phyloP scores from a whole-genome alignment of 495 filamentous ascomycete genomes.

The Rhizodiscina lignyota region DNA sequence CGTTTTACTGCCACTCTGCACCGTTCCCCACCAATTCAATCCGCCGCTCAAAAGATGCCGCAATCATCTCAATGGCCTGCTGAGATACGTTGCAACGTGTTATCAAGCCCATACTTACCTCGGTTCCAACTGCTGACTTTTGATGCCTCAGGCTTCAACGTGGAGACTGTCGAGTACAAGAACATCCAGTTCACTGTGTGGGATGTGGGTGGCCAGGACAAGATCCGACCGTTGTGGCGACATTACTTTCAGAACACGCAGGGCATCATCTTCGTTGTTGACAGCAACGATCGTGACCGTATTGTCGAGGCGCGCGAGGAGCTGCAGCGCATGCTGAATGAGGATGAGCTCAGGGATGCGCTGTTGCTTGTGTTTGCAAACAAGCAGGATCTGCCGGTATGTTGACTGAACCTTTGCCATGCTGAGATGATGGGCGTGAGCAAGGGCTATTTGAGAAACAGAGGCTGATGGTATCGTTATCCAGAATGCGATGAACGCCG shows the following conservation, averaged over 20 bases:
- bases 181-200: conserved; percentile 99
- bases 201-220: conserved; percentile 99
- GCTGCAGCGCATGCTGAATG: conserved; percentile 99
- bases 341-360: conserved; percentile 96
- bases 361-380: conserved; percentile 98
- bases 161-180: conserved; percentile 99
- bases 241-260: conserved; percentile 99
- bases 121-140: conserved; percentile 6
- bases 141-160: conserved; percentile 75
- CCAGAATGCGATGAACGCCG: conserved; percentile 99
- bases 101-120: not conserved
- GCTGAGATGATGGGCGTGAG: too few relatives aligned
- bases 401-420: too few relatives aligned
- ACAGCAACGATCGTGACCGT: conserved; percentile 99
- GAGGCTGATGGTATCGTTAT: too few relatives aligned
- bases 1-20: conserved; percentile 23
- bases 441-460: too few relatives aligned
- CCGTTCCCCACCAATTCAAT: too few relatives aligned
- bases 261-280: conserved; percentile 99
- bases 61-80: too few relatives aligned
- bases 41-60: too few relatives aligned
- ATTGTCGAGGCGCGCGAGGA: conserved; percentile 97
- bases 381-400: conserved; percentile 99
- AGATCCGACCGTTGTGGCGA: conserved; percentile 98
- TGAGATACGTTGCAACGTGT: too few relatives aligned